Evolutionary conservation across 345 rosid species (phyloP), one percentile per base, ranked within the genome.

Genomic region (Cardamine resedifolia): DNA sequence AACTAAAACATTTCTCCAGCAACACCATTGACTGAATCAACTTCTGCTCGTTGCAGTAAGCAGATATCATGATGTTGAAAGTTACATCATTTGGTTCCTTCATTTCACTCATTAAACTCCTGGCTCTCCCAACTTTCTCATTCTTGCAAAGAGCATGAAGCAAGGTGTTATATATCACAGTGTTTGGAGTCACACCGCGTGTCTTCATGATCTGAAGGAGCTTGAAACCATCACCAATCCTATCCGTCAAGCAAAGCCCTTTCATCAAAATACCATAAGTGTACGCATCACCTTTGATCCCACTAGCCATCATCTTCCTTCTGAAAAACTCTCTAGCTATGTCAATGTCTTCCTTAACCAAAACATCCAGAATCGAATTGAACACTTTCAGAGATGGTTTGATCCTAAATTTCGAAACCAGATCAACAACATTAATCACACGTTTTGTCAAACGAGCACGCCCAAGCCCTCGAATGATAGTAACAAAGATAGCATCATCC

Each of bases 241-340:
- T 86, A 73, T 91, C 91, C 34, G 98, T 94, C 57, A 82, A 81
- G 79, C 96, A 91, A 80, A 91, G 91, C 24, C 98, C 98, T 74
- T 91, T 91, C 96, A 91, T 88, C 52, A 94, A 77, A 65, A 94
- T 94, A 53, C 90, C 97, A 8, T 78, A 89, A 7, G 98, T 94
- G 65, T 87, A 93, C 53, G 82, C 87, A 80, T 93, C 98, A 70
- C 96, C 92, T 6, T 78, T 73, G 21, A 90, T 74, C 16, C 92
- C 88, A 71, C 59, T 68, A 19, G 77, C 77, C 90, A 89, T 85
- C 98, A 89, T 94, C 80, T 85, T 84, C 64, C 79, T 78, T 79
- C 88, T 86, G 58, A 85, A 91, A 65, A 90, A 94, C 78, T 53
- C 75, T 74, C 90, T 87, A 15, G 97, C 98, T 80, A 91, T 75